phyloP scores from a whole-genome alignment of 2,329 filamentous ascomycete species.

The Niveomyces coronatus region DNA sequence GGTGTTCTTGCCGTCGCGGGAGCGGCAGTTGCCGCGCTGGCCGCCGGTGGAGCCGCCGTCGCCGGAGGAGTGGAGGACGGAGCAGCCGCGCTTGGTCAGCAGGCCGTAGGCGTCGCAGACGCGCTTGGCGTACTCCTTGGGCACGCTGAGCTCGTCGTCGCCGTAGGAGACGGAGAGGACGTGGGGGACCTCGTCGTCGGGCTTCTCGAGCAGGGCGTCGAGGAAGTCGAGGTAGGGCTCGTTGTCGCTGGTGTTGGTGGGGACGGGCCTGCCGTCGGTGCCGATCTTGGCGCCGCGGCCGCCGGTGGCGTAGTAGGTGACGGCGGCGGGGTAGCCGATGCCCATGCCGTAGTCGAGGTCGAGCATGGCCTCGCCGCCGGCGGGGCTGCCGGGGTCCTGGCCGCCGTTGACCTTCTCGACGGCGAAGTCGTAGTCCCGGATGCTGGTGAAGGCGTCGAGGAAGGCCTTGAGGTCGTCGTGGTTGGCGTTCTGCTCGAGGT shows the following conservation, averaged over 20 bases:
- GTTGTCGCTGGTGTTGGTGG: constrained; percentile 19
- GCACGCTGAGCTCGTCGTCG: constrained; percentile 24
- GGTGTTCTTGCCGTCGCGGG: constrained; percentile 46
- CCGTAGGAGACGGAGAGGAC: constrained; percentile 26
- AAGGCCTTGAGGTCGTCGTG: constrained; percentile 26
- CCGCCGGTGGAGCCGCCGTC: constrained; percentile 18
- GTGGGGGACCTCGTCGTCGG: constrained; percentile 22
- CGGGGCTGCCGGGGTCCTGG: constrained; percentile 22
- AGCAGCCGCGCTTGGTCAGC: constrained; percentile 21
- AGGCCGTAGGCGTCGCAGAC: constrained; percentile 23
- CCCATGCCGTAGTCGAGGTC: constrained; percentile 30
- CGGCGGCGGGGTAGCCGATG: constrained; percentile 23
- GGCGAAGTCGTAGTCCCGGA: constrained; percentile 16
- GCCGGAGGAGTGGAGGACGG: constrained; percentile 18
- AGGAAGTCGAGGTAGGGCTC: constrained; percentile 39
- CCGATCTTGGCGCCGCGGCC: constrained; percentile 24
- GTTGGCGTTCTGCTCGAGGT: constrained; percentile 29
- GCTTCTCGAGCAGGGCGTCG: constrained; percentile 28
- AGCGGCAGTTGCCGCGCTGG: constrained; percentile 26
- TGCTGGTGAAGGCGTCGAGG: constrained; percentile 16
- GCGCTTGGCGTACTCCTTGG: constrained; percentile 18
- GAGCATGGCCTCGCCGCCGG: constrained; percentile 28
- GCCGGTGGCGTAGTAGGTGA: constrained; percentile 28
- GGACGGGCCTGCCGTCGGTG: constrained; percentile 12
- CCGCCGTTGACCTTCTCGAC: constrained; percentile 24